These are phyloP conservation scores for Suhomyces yuchorum DNA, from an alignment of 1,139 yeast species.

Conservation along the genomic window DNA sequence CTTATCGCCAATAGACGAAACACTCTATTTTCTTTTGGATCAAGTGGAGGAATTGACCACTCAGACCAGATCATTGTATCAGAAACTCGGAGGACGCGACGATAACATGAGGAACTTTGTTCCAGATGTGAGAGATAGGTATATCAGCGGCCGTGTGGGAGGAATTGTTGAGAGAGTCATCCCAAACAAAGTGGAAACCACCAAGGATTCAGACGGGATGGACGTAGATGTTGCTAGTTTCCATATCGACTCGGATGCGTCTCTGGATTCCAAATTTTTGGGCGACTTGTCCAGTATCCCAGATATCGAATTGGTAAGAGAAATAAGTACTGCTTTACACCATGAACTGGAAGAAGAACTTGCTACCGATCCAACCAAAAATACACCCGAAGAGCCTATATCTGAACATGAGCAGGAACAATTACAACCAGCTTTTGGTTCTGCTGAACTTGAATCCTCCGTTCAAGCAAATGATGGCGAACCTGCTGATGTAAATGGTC, in stretches of 20 bases:
- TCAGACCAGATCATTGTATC: conserved; percentile 38
- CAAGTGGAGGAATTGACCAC: conserved; percentile 44
- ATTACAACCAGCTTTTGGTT: too few relatives aligned
- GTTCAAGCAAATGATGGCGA: too few relatives aligned
- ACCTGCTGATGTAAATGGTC: too few relatives aligned
- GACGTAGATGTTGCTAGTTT: conserved; percentile 6
- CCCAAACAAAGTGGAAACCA: neutral
- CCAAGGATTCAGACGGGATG: conserved; percentile 1
- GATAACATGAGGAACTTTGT: conserved; percentile 11
- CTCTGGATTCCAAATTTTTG: conserved; percentile 7
- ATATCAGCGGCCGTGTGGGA: conserved; percentile 23
- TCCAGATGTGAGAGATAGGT: conserved; percentile 23
- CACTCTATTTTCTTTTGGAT: conserved; percentile 46
- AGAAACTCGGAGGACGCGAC: conserved; percentile 27
- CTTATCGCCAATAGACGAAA: conserved; percentile 57
- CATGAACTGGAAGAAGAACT: neutral
- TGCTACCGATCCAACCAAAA: too few relatives aligned
- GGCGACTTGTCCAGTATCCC: conserved; percentile 10
- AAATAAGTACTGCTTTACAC: conserved; percentile 6
- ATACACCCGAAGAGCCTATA: too few relatives aligned
- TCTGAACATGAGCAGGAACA: too few relatives aligned
- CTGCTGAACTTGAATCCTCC: too few relatives aligned
- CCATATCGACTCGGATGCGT: conserved; percentile 4
- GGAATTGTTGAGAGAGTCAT: conserved; percentile 21
- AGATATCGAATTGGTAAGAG: conserved; percentile 10